Base-by-base conservation (phyloP, 148 eudicot genomes). In the Limonium bicolor region DNA sequence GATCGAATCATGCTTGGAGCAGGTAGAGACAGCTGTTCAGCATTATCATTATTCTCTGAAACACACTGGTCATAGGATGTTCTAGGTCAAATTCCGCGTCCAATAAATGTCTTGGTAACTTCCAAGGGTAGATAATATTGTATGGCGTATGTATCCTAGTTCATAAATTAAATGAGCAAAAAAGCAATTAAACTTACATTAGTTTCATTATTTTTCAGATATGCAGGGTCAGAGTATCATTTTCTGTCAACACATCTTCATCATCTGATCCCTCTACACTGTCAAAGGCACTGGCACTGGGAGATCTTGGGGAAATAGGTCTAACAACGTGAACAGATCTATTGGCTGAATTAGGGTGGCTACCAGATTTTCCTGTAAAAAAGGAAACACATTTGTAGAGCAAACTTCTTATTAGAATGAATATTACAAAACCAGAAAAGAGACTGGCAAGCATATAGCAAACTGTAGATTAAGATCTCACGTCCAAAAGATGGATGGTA, bases 211-310 rank as follows among this genome's bases (percentile, higher is more conserved):
- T 17, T 6, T 9, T 43, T 12, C 29, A 43, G 24, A 14, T 43
- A 43, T 14, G 30, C 15, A 13, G 24, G 30, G 27, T 43, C 48
- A 43, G 48, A 23, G 24, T 43, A 43, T 71, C 59, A 69, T 37
- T 44, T 41, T 75, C 88, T 7, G 66, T 59, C 49, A 80, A 59
- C 26, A 48, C 65, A 48, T 80, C 95, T 43, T 90, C 97, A 11
- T 92, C 99, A 55, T 87, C 99, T 5, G 99, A 92, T 29, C 70
- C 99, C 67, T 85, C 99, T 31, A 85, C 69, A 67, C 88, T 85
- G 63, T 78, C 93, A 67, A 77, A 90, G 27, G 95, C 97, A 73
- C 97, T 82, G 14, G 68, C 82, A 52, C 78, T 67, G 42, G 97
- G 97, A 55, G 97, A 90, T 67, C 63, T 85, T 39, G 99, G 99